Base-by-base conservation (phyloP, 208 protist genomes). In the Crithidia bombi region DNA sequence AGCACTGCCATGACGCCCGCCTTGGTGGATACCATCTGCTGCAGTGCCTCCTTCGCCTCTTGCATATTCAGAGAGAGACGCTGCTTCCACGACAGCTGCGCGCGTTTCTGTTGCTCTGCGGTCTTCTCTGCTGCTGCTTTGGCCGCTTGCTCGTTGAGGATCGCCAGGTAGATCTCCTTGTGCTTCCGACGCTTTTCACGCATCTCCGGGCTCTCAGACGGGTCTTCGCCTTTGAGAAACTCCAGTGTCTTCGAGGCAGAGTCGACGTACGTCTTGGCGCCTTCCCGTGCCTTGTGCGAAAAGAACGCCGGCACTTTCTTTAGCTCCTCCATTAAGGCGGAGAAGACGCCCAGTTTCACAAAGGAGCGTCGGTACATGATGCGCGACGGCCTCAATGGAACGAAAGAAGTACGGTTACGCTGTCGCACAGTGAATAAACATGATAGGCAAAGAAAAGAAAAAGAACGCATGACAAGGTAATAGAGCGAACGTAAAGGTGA, bases 1-100 rank as follows among this genome's bases (percentile, higher is more conserved):
- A 96, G 68, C 35, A 96, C 61, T 46, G 86, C 72, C 88, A 93
- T 91, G 15, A 72, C 82, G 2, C 87, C 90, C 0, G 87, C 86
- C 62, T 89, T 82, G 26, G 65, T 73, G 3, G 87, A 91, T 0
- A 81, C 89, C 47, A 77, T 70, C 56, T 86, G 72, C 33, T 78
- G 62, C 41, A 94, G 35, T 5, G 65, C 69, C 32, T 78, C 58
- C 5, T 57, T 62, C 15, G 57, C 51, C 17, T 86, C 75, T 41
- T 64, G 38, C 41, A 64, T 19, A n/a, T 43, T 19, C 41, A 64
- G 43, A 23, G 41, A 12, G 28, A 64, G 2, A 1, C 43, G 57
- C 19, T 64, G 41, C 57, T 52, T 52, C 36, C 65, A 52, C 14
- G 36, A 65, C 12, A 73, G 54, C 63, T 79, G 78, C 17, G 39